These are phyloP conservation scores for Spathaspora gorwiae DNA, from an alignment of 805 yeast genomes.

Conservation along the genomic window DNA sequence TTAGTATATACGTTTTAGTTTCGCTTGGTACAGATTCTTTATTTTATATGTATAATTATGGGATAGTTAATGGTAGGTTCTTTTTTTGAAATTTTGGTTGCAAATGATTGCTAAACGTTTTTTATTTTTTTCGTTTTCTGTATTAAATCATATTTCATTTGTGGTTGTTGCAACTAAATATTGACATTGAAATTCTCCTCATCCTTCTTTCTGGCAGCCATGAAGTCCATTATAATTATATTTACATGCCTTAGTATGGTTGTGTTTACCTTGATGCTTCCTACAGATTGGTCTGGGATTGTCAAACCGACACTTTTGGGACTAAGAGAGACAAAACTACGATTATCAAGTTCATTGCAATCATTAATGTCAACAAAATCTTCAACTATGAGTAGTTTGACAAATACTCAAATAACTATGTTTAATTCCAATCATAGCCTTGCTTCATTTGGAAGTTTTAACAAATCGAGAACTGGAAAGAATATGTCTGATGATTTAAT, in stretches of 20 bases:
- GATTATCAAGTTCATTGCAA: slow-evolving; percentile 1
- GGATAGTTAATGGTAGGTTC: no score
- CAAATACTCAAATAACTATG: neutral
- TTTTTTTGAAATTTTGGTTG: no score
- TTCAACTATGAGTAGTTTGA: neutral
- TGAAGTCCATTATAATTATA: neutral
- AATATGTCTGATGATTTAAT: neutral
- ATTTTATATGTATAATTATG: no score
- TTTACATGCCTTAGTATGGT: slow-evolving; percentile 1
- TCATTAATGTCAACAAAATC: neutral
- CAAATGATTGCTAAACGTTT: no score
- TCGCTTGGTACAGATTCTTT: no score
- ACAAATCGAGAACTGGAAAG: neutral
- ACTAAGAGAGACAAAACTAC: slow-evolving; percentile 3
- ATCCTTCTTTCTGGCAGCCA: neutral
- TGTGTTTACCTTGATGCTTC: slow-evolving; percentile 5
- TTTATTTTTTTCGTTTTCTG: no score
- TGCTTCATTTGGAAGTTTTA: neutral
- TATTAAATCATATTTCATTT: no score
- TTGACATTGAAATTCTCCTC: no score
- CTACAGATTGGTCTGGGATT: slow-evolving; percentile 4
- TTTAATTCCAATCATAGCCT: no score
- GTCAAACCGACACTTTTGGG: slow-evolving; percentile 3
- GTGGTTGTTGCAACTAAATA: no score
- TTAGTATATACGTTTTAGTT: slow-evolving; percentile 24